phyloP scores from a whole-genome alignment of 495 filamentous ascomycete species.

The Cudoniella acicularis region DNA sequence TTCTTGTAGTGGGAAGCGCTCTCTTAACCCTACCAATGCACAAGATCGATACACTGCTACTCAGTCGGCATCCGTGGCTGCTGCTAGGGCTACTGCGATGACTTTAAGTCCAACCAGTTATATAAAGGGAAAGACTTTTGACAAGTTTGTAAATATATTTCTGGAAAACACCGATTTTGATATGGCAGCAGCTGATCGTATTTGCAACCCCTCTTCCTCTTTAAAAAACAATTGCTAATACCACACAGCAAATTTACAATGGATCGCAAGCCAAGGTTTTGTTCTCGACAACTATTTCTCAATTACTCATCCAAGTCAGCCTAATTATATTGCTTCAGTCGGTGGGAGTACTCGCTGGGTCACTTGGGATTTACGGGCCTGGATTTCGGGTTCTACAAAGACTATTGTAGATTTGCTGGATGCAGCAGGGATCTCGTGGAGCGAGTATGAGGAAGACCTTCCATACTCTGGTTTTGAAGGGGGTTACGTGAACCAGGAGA shows the following conservation, averaged over 20 bases:
- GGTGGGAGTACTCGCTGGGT: constrained; percentile 19
- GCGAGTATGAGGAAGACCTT: constrained; percentile 63
- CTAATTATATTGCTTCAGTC: constrained; percentile 21
- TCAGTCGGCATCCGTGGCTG: not conserved
- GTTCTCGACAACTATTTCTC: constrained; percentile 59
- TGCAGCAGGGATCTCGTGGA: constrained; percentile 62
- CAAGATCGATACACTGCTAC: constrained; percentile 4
- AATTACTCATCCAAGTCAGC: constrained; percentile 28
- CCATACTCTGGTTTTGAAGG: constrained; percentile 49
- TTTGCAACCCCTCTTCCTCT: not conserved
- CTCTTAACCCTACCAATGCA: not conserved
- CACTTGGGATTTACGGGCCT: not conserved
- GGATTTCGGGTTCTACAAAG: not conserved
- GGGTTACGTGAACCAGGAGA: constrained; percentile 18
- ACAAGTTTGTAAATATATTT: constrained; percentile 66
- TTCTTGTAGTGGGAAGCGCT: not conserved
- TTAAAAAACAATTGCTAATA: constrained; percentile 31
- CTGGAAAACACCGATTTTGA: constrained; percentile 66
- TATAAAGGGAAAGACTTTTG: constrained; percentile 61
- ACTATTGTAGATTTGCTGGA: constrained; percentile 58
- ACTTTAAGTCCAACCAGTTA: constrained; percentile 48
- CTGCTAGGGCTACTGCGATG: not conserved
- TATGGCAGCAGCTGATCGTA: constrained; percentile 27
- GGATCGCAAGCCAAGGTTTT: constrained; percentile 60
- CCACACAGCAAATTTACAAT: constrained; percentile 39